Percentiles rank a stretch among this genome's conserved stretches.
These are phyloP conservation scores for Tillandsia leiboldiana DNA, from an alignment of 176 grass and related monocot genomes.

Conservation along the genomic window DNA sequence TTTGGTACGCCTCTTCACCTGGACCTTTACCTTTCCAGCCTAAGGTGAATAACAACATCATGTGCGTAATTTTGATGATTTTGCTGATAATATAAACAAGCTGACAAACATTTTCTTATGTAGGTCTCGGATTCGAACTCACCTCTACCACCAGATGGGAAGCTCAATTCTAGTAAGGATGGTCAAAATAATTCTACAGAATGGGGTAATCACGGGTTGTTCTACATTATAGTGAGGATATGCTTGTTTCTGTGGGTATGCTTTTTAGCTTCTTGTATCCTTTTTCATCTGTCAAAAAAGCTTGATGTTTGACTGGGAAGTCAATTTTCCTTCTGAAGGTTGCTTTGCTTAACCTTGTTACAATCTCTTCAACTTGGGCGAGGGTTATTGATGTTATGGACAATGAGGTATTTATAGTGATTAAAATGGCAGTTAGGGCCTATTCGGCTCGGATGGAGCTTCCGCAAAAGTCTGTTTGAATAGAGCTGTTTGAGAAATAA, in stretches of 20 bases:
- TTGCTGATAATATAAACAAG: neutral
- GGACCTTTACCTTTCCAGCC: constrained; percentile 4
- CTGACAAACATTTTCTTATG: neutral
- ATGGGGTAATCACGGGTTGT: constrained; percentile 66
- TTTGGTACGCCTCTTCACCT: constrained; percentile 72
- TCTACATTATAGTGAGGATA: constrained; percentile 75
- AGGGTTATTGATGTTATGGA: constrained; percentile 94
- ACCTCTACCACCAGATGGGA: neutral
- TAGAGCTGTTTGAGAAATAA: too few species aligned
- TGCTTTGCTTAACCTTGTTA: constrained; percentile 91
- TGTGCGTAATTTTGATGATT: neutral
- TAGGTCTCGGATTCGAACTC: constrained; percentile 9
- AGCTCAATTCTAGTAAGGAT: constrained; percentile 37
- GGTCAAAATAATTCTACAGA: constrained; percentile 27
- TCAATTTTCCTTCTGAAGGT: constrained; percentile 37
- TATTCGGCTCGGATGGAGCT: too few species aligned
- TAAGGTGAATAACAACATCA: constrained; percentile 29
- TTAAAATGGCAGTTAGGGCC: too few species aligned
- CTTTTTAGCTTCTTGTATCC: neutral
- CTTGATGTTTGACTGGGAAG: neutral
- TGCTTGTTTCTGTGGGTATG: constrained; percentile 82
- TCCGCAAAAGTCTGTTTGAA: too few species aligned
- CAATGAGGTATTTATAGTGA: constrained; percentile 52
- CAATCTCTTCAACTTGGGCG: constrained; percentile 94
- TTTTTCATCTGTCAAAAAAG: neutral